A percentile compares a stretch with the other conserved stretches of the same genome.
Evolutionary conservation across 129 eudicot genomes (phyloP).

Genomic region (Artemisia argyi): DNA sequence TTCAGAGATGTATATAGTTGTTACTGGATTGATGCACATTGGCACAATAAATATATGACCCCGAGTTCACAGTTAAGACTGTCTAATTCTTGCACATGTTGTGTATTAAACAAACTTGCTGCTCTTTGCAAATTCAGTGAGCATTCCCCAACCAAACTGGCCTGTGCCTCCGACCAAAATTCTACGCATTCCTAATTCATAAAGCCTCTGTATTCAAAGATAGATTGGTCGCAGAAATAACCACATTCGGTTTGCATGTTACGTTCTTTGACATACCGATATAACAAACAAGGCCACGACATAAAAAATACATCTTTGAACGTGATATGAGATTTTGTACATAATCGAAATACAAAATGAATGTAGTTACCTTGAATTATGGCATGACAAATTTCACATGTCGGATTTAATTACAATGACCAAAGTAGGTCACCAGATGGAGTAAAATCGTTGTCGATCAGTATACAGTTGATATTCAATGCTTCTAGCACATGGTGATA

Average conservation of each 20-base stretch:
- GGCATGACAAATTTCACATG: not conserved
- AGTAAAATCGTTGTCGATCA: slow-evolving; percentile 7
- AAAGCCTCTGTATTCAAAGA: slow-evolving; percentile 37
- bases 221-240: not conserved
- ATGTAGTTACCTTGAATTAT: not conserved
- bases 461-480: slow-evolving; percentile 24
- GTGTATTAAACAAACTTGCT: slow-evolving; percentile 41
- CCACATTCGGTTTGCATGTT: not conserved
- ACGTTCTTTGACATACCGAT: not conserved
- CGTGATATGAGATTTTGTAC: not conserved
- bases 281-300: not conserved
- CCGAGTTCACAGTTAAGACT: slow-evolving; percentile 39
- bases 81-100: slow-evolving; percentile 29
- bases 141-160: slow-evolving; percentile 54
- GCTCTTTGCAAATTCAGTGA: slow-evolving; percentile 49
- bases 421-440: not conserved
- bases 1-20: slow-evolving; percentile 22
- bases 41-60: slow-evolving; percentile 34
- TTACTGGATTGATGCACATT: slow-evolving; percentile 37
- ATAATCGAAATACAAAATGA: not conserved
- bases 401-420: slow-evolving; percentile 12
- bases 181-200: slow-evolving; percentile 47
- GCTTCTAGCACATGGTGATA: slow-evolving; percentile 8
- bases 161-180: slow-evolving; percentile 56
- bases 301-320: not conserved